A percentile compares a stretch with the other conserved stretches of the same genome.
Evolutionary conservation across 2,329 filamentous ascomycete species (phyloP).

Genomic region (Penicillium sp.): DNA sequence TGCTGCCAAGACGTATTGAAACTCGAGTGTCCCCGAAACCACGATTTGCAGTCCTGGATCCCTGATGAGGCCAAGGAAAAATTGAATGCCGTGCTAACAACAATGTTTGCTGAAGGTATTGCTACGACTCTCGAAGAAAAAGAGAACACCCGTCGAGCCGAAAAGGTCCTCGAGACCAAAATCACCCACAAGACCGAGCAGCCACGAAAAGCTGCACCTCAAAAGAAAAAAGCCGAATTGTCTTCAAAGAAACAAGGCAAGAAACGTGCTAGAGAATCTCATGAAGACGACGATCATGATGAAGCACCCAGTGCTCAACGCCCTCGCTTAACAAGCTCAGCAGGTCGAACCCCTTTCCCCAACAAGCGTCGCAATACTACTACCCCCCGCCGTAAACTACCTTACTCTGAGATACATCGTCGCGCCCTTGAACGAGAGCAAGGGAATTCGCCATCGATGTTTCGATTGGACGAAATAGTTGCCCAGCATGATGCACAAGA

Average conservation of each 20-base stretch:
- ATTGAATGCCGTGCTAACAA: conserved; percentile 9
- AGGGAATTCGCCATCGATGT: not conserved
- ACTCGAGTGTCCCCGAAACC: conserved; percentile 3
- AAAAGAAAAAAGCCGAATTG: not conserved
- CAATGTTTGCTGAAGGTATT: conserved; percentile 8
- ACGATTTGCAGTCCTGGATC: conserved; percentile 5
- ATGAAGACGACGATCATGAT: conserved; percentile 5
- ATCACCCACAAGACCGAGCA: not conserved
- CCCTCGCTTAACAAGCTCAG: not conserved
- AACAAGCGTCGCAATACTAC: conserved; percentile 4
- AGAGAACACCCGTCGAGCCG: not conserved
- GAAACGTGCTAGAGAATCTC: conserved; percentile 5
- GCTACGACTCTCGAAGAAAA: not conserved
- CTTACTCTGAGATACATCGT: conserved; percentile 5
- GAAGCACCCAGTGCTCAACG: conserved; percentile 7
- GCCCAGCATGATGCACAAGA: conserved; percentile 6
- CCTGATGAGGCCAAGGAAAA: not conserved
- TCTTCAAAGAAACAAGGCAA: conserved; percentile 9
- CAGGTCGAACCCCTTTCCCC: not conserved
- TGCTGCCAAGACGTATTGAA: conserved; percentile 4
- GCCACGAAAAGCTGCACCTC: not conserved
- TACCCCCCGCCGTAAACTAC: not conserved
- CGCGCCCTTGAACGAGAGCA: not conserved
- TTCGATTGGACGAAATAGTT: conserved; percentile 8
- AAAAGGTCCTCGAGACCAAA: not conserved